Base-by-base conservation (phyloP, 1,139 yeast genomes). In the Meyerozyma elateridarum region DNA sequence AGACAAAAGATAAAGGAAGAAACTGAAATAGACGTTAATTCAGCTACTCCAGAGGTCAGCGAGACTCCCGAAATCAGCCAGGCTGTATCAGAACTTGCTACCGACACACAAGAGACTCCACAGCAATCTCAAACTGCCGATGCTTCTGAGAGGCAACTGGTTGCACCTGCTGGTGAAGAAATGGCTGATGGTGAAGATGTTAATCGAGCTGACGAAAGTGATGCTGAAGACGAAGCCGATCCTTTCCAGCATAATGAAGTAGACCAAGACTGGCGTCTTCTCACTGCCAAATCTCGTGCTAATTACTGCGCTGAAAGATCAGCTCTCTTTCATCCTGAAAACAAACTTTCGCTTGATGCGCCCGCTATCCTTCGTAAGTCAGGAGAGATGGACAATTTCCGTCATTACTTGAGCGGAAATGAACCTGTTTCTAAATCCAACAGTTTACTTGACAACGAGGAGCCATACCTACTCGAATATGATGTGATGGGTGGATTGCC, bases 401-500 rank as follows among this genome's bases (percentile, higher is more conserved):
- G 59, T 38, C 67, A 63, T 36, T 74, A 73, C 41, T 53, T 74
- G 29, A 62, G 66, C 19, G 73, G 63, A 37, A 56, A 54, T 21
- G 64, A 60, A 39, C 67, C 64, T 12, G 59, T 66, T 8, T 57
- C 69, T 0, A 64, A 65, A 35, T 56, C 63, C 15, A 59, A 63
- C 31, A 72, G 68, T 37, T 55, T 73, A 26, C 69, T 76, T 30
- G 79, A 72, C 29, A 77, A 69, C 41, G 80, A 76, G 42, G 84
- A 79, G 41, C 80, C 81, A 3, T 82, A 83, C 44, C 58, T 88
- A 31, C 64, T 85, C 26, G 97, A 91, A 51, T 91, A 89, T 54
- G 96, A 89, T 45, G 75, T 84, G 2, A 65, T 77, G 2, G 88
- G 94, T 24, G 89, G 91, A 0, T 51, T 88, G 6, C 97, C 98